Base-by-base conservation (phyloP, 2,329 filamentous ascomycete genomes). In the Chrysosphaeria jannelii region DNA sequence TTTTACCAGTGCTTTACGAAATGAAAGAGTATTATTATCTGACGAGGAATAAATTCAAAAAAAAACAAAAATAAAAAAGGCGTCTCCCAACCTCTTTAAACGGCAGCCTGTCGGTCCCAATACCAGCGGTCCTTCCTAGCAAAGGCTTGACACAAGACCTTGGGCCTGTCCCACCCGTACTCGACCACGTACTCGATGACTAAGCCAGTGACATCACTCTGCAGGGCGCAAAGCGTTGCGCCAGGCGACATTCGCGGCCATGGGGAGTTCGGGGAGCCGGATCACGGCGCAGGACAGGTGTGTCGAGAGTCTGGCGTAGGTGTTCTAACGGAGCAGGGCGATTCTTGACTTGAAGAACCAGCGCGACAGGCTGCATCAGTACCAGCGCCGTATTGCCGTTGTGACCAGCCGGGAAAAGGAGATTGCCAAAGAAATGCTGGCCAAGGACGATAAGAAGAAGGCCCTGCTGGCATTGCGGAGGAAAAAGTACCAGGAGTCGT, bases 291-390 rank as follows among this genome's bases (percentile, higher is more conserved):
- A 91, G 50, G 81, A 93, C 49, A 78, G 76, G 79, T 89, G 40
- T 36, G 59, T 24, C 12, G 10, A 6, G 11, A 8, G 15, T 4
- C 6, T 20, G 9, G 11, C 11, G 13, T 20, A 20, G 7, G 10
- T 20, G 19, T 4, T 6, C 11, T 5, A 4, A 10, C 4, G 9
- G 10, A 14, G 11, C 40, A 91, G 79, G 50, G 81, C 81, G 29
- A 91, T 93, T 46, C 69, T 93, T 38, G 79, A 93, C 48, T 71
- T 93, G 50, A 93, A 93, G 51, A 76, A 65, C 46, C 81, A 93
- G 50, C 79, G 85, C 44, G 85, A 97, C 53, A 88, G 78, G 45
- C 67, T 97, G 4, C 79, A 88, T 39, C 78, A 89, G 43, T 93
- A 93, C 50, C 81, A 91, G 46, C 70, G 71, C 38, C 71, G 74